Percentiles rank a stretch among this genome's conserved stretches.
phyloP scores from a whole-genome alignment of 1,284 basidiomycete genomes.

The Irpex rosettiformis region DNA sequence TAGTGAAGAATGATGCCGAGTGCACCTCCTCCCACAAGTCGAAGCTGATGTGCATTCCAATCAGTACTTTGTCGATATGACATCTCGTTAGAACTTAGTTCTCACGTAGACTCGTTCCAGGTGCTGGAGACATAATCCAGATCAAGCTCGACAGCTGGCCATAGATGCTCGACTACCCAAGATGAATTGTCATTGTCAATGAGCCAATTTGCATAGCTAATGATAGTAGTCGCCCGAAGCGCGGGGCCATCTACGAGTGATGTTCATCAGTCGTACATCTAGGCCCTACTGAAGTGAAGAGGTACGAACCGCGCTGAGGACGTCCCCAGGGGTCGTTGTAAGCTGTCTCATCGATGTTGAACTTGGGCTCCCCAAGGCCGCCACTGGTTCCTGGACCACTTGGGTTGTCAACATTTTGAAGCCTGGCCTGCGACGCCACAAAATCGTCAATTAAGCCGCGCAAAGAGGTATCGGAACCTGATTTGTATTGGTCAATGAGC shows the following conservation, averaged over 20 bases:
- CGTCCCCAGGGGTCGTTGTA: slow-evolving; percentile 48
- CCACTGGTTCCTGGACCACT: slow-evolving; percentile 39
- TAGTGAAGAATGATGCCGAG: slow-evolving; percentile 46
- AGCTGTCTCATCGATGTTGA: slow-evolving; percentile 42
- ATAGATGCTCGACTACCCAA: slow-evolving; percentile 50
- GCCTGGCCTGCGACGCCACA: slow-evolving; percentile 28
- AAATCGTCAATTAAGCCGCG: slow-evolving; percentile 32
- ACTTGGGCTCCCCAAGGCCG: slow-evolving; percentile 49
- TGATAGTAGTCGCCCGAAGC: slow-evolving; percentile 63
- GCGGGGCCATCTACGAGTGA: slow-evolving; percentile 62
- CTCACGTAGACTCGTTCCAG: slow-evolving; percentile 40
- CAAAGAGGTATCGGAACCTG: slow-evolving; percentile 29
- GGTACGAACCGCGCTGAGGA: slow-evolving; percentile 57
- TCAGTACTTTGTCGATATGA: neutral
- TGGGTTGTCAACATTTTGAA: slow-evolving; percentile 41
- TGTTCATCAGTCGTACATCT: neutral
- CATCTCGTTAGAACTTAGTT: slow-evolving; percentile 7
- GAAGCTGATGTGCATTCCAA: slow-evolving; percentile 27
- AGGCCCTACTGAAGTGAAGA: neutral
- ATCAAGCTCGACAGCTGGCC: slow-evolving; percentile 69
- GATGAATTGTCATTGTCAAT: slow-evolving; percentile 49
- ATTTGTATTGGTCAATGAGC: slow-evolving; percentile 35
- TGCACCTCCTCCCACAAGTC: slow-evolving; percentile 49
- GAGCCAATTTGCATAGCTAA: slow-evolving; percentile 68
- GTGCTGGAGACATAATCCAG: slow-evolving; percentile 54